phyloP scores from a whole-genome alignment of 371 early-diverging fungal species.

The Saksenaea vasiformis region DNA sequence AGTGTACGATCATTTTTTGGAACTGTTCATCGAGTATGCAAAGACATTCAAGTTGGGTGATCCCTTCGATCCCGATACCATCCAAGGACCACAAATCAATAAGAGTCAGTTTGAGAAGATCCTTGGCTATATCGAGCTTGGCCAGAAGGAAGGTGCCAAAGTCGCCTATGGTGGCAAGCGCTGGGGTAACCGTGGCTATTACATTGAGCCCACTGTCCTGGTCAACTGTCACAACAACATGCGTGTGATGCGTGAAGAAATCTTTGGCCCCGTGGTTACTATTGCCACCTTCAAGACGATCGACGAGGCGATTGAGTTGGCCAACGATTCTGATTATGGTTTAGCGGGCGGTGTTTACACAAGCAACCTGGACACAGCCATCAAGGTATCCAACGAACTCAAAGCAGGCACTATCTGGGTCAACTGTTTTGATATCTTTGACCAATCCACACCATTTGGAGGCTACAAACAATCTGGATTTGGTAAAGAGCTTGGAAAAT shows the following conservation, averaged over 20 bases:
- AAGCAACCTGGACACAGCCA: slow-evolving; percentile 63
- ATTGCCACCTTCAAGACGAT: slow-evolving; percentile 74
- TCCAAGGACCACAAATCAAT: slow-evolving; percentile 80
- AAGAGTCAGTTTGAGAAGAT: slow-evolving; percentile 77
- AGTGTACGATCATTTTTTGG: slow-evolving; percentile 72
- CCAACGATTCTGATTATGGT: slow-evolving; percentile 81
- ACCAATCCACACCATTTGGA: slow-evolving; percentile 78
- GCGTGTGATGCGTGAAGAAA: slow-evolving; percentile 79
- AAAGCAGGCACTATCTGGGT: slow-evolving; percentile 75
- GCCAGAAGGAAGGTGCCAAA: slow-evolving; percentile 62
- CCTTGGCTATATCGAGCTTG: slow-evolving; percentile 58
- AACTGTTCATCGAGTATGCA: slow-evolving; percentile 62
- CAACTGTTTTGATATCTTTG: slow-evolving; percentile 46
- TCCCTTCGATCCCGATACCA: slow-evolving; percentile 55
- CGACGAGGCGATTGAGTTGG: slow-evolving; percentile 79
- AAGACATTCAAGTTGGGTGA: slow-evolving; percentile 65
- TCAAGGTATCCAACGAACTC: slow-evolving; percentile 62
- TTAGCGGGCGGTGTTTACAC: slow-evolving; percentile 88
- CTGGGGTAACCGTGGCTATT: slow-evolving; percentile 72
- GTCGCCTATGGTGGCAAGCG: slow-evolving; percentile 72
- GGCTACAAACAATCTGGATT: slow-evolving; percentile 88
- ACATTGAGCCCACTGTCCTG: slow-evolving; percentile 81
- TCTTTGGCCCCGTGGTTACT: slow-evolving; percentile 91
- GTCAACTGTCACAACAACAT: slow-evolving; percentile 64
- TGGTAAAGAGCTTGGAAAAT: slow-evolving; percentile 78